Evolutionary conservation across 129 eudicot genomes (phyloP).

Genomic region (Kitagawia praeruptora): DNA sequence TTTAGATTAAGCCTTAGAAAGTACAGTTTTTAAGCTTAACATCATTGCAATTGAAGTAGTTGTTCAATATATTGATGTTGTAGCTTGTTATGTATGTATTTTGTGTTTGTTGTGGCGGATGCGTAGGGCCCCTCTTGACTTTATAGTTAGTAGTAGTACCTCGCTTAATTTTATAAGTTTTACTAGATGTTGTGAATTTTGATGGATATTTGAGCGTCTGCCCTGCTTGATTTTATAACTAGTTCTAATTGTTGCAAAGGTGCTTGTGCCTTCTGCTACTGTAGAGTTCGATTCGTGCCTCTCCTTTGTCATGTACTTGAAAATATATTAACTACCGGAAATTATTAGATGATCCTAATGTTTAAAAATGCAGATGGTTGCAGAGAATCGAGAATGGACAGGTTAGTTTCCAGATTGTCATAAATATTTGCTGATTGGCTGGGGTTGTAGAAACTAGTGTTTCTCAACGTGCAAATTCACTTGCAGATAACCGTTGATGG

Average conservation of each 20-base stretch:
- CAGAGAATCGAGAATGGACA: constrained; percentile 80
- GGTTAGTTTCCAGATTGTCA: constrained; percentile 28
- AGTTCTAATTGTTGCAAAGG: not conserved
- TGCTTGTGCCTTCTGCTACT: not conserved
- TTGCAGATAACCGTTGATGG: constrained; percentile 66
- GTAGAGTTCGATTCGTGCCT: not conserved
- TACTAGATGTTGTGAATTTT: too few species aligned
- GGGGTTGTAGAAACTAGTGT: constrained; percentile 6
- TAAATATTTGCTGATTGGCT: constrained; percentile 1
- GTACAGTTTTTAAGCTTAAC: not conserved
- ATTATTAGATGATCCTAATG: too few species aligned
- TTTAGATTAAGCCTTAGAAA: too few species aligned
- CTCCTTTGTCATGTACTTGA: not conserved
- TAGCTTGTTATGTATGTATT: not conserved
- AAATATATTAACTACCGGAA: not conserved
- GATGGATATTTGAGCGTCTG: too few species aligned
- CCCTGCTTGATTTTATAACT: too few species aligned
- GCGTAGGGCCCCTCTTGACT: too few species aligned
- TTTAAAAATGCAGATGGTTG: constrained; percentile 54
- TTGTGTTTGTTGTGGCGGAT: not conserved
- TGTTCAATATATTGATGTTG: not conserved
- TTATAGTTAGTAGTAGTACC: too few species aligned
- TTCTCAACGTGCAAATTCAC: constrained; percentile 13
- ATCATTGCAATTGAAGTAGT: not conserved
- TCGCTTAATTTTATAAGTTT: too few species aligned